Base-by-base conservation (phyloP, 257 asterid species). In the Gardenia jasminoides region DNA sequence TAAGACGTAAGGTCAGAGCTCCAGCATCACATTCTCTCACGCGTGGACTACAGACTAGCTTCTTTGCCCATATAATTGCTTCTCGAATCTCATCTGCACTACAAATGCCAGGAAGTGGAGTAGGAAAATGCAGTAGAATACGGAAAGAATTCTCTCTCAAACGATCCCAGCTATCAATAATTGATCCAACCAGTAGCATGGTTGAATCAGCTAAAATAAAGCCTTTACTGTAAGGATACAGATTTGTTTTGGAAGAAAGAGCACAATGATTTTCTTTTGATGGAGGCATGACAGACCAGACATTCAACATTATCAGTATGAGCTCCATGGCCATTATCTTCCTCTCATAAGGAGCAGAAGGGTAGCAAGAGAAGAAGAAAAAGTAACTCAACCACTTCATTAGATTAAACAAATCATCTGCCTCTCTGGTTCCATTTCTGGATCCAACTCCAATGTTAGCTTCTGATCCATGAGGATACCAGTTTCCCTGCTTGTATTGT, bases 1-100 rank as follows among this genome's bases (percentile, higher is more conserved):
- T 83, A 82, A 95, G 97, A 58, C 97, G 91, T 68, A 93, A 83
- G 76, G 95, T 89, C 82, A 95, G 92, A 82, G 99, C 98, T 75
- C 99, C 99, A 80, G 99, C 99, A 86, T 95, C 99, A 88, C 96
- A 88, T 89, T 95, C 99, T 82, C 99, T 85, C 62, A 95, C 99
- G 50, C 99, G 99, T 79, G 99, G 98, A 79, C 98, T 93, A 84
- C 96, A 89, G 52, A 93, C 84, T 73, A 95, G 89, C 83, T 89
- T 90, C 91, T 93, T 95, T 41, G 98, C 96, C 99, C 97, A 93
- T 70, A 83, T 79, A 85, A 95, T 85, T 82, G 93, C 90, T 83
- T 85, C 86, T 54, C 71, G 78, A 65, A 91, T 97, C 87, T 83
- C 79, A 76, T 82, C 88, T 41, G 93, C 89, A 77, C 84, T 84